Evolutionary conservation across 371 early-diverging fungal genomes (phyloP).

Genomic region (Circinella minor): DNA sequence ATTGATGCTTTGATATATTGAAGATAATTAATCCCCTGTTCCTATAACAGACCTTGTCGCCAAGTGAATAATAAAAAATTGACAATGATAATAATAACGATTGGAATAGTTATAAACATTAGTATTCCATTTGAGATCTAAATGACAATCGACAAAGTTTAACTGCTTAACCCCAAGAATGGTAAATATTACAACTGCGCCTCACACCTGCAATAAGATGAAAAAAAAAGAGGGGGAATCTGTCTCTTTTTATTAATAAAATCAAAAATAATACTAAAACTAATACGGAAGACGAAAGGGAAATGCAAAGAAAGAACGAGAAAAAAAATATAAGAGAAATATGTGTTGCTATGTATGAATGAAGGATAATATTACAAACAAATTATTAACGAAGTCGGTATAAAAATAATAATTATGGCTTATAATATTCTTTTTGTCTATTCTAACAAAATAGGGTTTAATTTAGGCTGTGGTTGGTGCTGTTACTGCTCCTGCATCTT

Average conservation of each 20-base stretch:
- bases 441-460: too few species aligned
- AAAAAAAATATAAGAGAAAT: neutral
- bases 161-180: neutral
- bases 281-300: too few species aligned
- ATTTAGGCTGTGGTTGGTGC: slow-evolving; percentile 1
- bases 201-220: neutral
- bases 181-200: neutral
- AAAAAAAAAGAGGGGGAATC: neutral
- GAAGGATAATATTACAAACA: neutral
- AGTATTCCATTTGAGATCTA: too few species aligned
- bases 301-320: neutral
- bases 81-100: too few species aligned
- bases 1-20: too few species aligned
- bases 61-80: too few species aligned
- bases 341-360: neutral
- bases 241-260: neutral
- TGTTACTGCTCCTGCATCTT: neutral
- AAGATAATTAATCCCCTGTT: too few species aligned
- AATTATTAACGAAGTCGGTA: neutral
- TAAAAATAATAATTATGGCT: neutral
- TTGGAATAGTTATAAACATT: too few species aligned
- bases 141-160: too few species aligned
- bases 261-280: too few species aligned
- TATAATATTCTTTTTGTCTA: too few species aligned
- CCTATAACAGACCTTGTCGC: too few species aligned